These are phyloP conservation scores for Aspergillus ruber DNA, from an alignment of 2,329 filamentous ascomycete species.

Conservation along the genomic window DNA sequence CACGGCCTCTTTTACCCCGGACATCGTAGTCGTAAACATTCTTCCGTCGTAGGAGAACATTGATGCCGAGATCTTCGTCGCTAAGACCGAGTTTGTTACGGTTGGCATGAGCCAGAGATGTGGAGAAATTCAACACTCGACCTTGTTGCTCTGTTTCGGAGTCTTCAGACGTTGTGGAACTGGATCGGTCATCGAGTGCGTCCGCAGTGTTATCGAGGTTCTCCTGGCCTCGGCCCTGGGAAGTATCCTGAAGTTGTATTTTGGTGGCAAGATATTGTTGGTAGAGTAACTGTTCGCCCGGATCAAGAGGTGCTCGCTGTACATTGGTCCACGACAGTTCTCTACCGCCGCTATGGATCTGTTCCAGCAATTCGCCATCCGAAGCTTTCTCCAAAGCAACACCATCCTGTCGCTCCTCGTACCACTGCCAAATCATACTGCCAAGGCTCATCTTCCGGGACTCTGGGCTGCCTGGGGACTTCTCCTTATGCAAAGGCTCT, in stretches of 20 bases:
- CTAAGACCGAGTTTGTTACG: conserved; percentile 80
- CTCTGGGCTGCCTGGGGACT: conserved; percentile 16
- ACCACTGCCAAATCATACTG: conserved; percentile 72
- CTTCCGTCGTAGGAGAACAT: conserved; percentile 80
- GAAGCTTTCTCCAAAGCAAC: conserved; percentile 52
- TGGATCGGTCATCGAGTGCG: conserved; percentile 66
- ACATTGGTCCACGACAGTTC: conserved; percentile 57
- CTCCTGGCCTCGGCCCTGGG: conserved; percentile 62
- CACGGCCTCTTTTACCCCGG: conserved; percentile 80
- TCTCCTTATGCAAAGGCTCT: conserved; percentile 49
- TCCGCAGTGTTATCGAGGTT: conserved; percentile 71
- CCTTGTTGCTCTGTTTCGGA: conserved; percentile 87
- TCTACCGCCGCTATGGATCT: conserved; percentile 59
- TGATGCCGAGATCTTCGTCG: conserved; percentile 87
- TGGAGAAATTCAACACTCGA: conserved; percentile 81
- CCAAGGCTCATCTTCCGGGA: conserved; percentile 55
- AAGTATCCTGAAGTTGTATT: conserved; percentile 74
- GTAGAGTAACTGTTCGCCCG: conserved; percentile 72
- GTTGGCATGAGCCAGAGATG: conserved; percentile 73
- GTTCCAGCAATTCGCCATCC: conserved; percentile 56
- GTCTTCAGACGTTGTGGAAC: conserved; percentile 81
- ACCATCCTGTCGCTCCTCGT: conserved; percentile 61
- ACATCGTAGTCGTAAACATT: conserved; percentile 92
- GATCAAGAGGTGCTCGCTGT: conserved; percentile 60
- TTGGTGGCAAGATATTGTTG: conserved; percentile 90